These are phyloP conservation scores for Cyclospora cayetanensis DNA, from an alignment of 169 alveolate genomes.

Conservation along the genomic window DNA sequence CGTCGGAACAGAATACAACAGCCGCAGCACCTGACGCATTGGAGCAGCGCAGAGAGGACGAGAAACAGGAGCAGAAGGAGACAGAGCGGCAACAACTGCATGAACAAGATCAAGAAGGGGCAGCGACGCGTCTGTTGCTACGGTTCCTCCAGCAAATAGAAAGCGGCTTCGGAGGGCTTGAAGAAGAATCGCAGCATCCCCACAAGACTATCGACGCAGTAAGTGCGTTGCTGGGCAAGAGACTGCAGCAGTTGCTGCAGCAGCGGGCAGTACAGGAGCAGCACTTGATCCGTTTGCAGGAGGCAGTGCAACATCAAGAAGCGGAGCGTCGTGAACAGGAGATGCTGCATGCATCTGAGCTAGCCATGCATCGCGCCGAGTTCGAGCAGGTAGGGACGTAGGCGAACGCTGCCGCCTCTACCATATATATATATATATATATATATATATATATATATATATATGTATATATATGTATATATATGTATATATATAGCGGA, in stretches of 20 bases:
- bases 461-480: no score
- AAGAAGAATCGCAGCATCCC: slow-evolving; percentile 3
- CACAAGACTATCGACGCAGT: background rate
- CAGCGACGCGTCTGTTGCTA: background rate
- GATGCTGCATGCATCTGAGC: background rate
- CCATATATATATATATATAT: no score
- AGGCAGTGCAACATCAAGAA: background rate
- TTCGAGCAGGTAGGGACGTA: background rate
- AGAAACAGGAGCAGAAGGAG: background rate
- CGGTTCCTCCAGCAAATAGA: background rate
- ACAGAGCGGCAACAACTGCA: background rate
- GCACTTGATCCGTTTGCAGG: background rate
- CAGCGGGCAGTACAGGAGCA: background rate
- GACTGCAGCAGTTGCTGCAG: slow-evolving; percentile 28
- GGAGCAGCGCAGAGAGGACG: background rate
- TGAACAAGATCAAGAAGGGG: background rate
- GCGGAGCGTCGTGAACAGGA: slow-evolving; percentile 2
- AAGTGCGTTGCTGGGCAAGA: background rate
- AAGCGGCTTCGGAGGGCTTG: background rate
- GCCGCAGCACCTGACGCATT: slow-evolving; percentile 20
- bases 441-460: no score
- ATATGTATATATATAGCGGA: no score
- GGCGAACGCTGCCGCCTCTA: background rate
- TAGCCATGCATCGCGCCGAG: background rate
- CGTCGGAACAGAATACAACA: background rate